These are phyloP conservation scores for Ophiosphaerella narmari DNA, from an alignment of 2,329 filamentous ascomycete species.

Conservation along the genomic window DNA sequence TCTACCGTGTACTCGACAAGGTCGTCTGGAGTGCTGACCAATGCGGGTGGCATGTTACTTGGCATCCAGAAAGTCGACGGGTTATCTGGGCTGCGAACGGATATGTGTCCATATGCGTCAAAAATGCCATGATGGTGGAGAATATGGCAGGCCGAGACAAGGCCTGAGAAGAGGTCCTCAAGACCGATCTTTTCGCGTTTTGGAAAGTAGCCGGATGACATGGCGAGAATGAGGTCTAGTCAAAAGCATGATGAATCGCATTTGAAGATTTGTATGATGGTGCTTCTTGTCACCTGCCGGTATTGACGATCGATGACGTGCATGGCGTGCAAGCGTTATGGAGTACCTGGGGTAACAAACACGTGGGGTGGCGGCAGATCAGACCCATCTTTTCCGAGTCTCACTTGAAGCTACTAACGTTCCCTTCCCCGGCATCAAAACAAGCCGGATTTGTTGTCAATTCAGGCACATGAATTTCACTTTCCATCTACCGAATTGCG, in stretches of 20 bases:
- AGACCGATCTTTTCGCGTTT: conserved; percentile 46
- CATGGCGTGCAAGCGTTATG: background rate
- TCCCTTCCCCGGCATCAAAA: background rate
- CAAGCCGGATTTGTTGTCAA: no score
- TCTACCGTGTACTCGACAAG: conserved; percentile 52
- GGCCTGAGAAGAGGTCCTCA: conserved; percentile 43
- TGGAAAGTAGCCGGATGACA: conserved; percentile 45
- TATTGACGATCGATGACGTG: conserved; percentile 25
- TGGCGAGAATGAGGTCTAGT: conserved; percentile 9
- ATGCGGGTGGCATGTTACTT: conserved; percentile 49
- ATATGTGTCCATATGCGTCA: conserved; percentile 62
- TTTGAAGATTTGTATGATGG: conserved; percentile 1
- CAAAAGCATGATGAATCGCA: conserved; percentile 4
- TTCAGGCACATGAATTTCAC: no score
- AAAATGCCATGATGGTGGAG: conserved; percentile 57
- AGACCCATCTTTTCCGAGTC: conserved; percentile 2
- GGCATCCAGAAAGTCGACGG: conserved; percentile 54
- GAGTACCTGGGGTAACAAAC: background rate
- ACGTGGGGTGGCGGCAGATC: conserved; percentile 7
- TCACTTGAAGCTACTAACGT: background rate
- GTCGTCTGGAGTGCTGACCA: conserved; percentile 49
- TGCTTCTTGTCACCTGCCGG: conserved; percentile 8
- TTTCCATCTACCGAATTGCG: no score
- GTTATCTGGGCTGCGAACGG: conserved; percentile 56
- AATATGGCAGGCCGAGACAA: conserved; percentile 57